These are phyloP conservation scores for Grosmannia clavigera DNA, from an alignment of 2,329 filamentous ascomycete species.

Conservation along the genomic window DNA sequence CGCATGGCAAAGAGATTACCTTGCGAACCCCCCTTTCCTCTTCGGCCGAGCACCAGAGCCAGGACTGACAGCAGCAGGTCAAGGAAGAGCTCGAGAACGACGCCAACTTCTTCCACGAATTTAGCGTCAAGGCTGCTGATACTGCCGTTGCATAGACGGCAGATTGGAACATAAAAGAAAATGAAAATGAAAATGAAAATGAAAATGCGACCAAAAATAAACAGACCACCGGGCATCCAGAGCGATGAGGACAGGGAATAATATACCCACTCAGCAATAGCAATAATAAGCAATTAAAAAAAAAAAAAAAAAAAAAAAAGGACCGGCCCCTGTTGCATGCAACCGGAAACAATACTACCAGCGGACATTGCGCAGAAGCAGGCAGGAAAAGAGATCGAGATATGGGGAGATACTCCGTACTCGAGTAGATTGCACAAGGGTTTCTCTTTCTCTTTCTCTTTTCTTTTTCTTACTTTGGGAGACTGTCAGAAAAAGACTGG, in stretches of 20 bases:
- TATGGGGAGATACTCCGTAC: neutral
- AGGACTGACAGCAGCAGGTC: conserved; percentile 41
- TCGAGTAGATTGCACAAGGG: neutral
- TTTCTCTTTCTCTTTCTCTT: neutral
- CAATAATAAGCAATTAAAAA: neutral
- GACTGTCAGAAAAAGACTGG: neutral
- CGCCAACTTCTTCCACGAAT: conserved; percentile 68
- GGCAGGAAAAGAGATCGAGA: neutral
- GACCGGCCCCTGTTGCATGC: neutral
- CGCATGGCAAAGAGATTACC: neutral
- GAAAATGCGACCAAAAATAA: neutral
- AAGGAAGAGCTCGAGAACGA: conserved; percentile 86
- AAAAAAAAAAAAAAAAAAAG: neutral
- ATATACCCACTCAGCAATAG: neutral
- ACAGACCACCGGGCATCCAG: neutral
- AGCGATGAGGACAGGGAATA: neutral
- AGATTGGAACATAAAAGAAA: neutral
- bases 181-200: neutral
- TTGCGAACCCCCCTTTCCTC: neutral
- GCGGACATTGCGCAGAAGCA: neutral
- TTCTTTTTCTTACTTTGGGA: neutral
- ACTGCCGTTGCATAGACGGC: conserved; percentile 13
- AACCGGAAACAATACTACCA: neutral
- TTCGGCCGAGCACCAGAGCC: neutral
- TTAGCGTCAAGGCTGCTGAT: conserved; percentile 40